phyloP scores from a whole-genome alignment of 305 asterid genomes.

The Stenogyne calaminthoides region DNA sequence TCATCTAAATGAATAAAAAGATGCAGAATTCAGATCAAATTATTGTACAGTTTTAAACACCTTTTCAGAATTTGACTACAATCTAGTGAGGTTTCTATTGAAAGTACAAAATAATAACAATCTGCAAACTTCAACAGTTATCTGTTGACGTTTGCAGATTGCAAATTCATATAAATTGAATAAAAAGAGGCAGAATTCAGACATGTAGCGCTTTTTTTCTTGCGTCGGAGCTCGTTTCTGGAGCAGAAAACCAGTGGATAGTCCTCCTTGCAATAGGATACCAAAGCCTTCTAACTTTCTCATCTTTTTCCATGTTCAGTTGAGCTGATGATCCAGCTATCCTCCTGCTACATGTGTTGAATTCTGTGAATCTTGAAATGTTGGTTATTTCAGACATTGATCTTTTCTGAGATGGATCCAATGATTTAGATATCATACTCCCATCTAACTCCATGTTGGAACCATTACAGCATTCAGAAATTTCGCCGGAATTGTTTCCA shows the following conservation, averaged over 20 bases:
- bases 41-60: background rate
- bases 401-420: slow-evolving; percentile 46
- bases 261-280: slow-evolving; percentile 44
- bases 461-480: slow-evolving; percentile 20
- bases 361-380: slow-evolving; percentile 53
- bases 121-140: no score
- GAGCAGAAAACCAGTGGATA: slow-evolving; percentile 35
- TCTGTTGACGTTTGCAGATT: background rate
- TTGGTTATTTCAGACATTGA: slow-evolving; percentile 77
- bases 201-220: slow-evolving; percentile 19
- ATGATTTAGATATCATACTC: slow-evolving; percentile 27
- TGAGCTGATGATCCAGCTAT: background rate
- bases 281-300: slow-evolving; percentile 39
- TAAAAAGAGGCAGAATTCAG: slow-evolving; percentile 25
- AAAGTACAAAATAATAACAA: background rate
- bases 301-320: slow-evolving; percentile 26
- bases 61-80: background rate
- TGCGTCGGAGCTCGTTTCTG: slow-evolving; percentile 28
- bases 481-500: slow-evolving; percentile 30
- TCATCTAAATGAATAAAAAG: background rate
- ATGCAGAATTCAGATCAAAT: background rate
- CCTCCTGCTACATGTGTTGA: slow-evolving; percentile 26
- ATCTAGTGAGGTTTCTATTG: background rate
- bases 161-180: background rate
- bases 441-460: slow-evolving; percentile 25